Conservation (phyloP, 2,329 filamentous ascomycete species). For the Stachybotrys echinatus region DNA sequence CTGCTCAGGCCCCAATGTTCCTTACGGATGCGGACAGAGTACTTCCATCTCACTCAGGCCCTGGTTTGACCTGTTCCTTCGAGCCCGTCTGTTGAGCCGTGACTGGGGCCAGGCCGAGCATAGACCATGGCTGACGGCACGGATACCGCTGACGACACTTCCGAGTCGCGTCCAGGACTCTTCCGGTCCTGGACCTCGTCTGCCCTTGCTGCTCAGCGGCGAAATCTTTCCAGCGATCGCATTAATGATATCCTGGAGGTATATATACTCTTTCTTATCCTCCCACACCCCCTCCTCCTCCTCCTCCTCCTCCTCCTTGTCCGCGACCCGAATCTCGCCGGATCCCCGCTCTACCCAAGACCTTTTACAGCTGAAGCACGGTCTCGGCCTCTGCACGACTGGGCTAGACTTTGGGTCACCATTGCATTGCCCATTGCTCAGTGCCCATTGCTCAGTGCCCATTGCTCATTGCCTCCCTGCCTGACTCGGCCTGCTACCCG, state of each 20-base stretch:
- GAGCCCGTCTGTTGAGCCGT: too few species aligned
- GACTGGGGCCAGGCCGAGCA: too few species aligned
- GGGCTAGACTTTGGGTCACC: too few species aligned
- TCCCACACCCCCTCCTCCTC: neutral
- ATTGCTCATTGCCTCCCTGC: too few species aligned
- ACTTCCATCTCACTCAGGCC: too few species aligned
- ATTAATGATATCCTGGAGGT: slow-evolving; percentile 2
- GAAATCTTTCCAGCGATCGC: neutral
- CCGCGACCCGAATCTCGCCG: neutral
- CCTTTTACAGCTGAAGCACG: too few species aligned
- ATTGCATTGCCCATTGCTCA: too few species aligned
- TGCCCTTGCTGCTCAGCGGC: neutral
- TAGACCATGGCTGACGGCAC: neutral
- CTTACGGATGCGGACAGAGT: too few species aligned
- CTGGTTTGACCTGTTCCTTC: too few species aligned
- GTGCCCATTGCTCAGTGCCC: too few species aligned
- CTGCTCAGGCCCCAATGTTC: too few species aligned
- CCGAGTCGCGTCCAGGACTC: neutral
- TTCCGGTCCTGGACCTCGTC: slow-evolving; percentile 1
- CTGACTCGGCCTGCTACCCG: neutral
- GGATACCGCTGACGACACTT: neutral
- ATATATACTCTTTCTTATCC: neutral
- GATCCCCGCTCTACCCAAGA: neutral
- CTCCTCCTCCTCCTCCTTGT: neutral
- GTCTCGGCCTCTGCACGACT: too few species aligned